phyloP scores from a whole-genome alignment of 306 rosid genomes.

The Quillaja saponaria region DNA sequence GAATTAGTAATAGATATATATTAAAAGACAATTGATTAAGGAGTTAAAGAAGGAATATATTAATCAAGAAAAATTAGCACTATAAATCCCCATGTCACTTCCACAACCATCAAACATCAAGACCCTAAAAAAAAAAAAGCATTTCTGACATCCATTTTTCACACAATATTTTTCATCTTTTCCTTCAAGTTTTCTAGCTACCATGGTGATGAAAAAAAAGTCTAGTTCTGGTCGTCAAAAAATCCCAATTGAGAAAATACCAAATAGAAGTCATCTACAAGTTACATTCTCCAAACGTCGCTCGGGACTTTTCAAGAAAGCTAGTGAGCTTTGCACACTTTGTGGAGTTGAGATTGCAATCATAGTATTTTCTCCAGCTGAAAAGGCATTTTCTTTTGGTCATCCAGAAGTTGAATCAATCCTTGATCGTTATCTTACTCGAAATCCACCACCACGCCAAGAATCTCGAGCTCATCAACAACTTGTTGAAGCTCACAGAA shows the following conservation, averaged over 20 bases:
- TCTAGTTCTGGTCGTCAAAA: slow-evolving; percentile 56
- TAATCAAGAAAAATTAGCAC: not conserved
- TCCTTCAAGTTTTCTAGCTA: slow-evolving; percentile 11
- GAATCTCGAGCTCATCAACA: slow-evolving; percentile 18
- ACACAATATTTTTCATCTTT: no score
- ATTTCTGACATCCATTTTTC: not conserved
- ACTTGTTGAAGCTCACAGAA: slow-evolving; percentile 38
- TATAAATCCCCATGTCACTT: no score
- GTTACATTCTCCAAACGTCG: slow-evolving; percentile 74
- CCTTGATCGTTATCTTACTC: slow-evolving; percentile 37
- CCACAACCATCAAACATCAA: no score
- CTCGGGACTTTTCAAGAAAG: slow-evolving; percentile 69
- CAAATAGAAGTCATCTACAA: slow-evolving; percentile 53
- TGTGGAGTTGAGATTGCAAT: slow-evolving; percentile 65
- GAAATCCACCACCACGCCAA: slow-evolving; percentile 33
- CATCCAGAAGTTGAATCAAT: slow-evolving; percentile 61
- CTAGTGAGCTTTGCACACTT: slow-evolving; percentile 70
- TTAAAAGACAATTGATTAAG: no score
- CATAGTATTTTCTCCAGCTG: slow-evolving; percentile 62
- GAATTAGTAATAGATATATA: no score
- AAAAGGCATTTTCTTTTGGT: slow-evolving; percentile 66
- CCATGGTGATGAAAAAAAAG: slow-evolving; percentile 40
- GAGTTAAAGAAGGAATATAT: no score
- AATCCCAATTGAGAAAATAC: slow-evolving; percentile 59
- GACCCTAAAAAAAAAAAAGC: no score